A percentile compares a stretch with the other conserved stretches of the same genome.
phyloP scores from a whole-genome alignment of 495 filamentous ascomycete species.

The Pyrenula aspistea region DNA sequence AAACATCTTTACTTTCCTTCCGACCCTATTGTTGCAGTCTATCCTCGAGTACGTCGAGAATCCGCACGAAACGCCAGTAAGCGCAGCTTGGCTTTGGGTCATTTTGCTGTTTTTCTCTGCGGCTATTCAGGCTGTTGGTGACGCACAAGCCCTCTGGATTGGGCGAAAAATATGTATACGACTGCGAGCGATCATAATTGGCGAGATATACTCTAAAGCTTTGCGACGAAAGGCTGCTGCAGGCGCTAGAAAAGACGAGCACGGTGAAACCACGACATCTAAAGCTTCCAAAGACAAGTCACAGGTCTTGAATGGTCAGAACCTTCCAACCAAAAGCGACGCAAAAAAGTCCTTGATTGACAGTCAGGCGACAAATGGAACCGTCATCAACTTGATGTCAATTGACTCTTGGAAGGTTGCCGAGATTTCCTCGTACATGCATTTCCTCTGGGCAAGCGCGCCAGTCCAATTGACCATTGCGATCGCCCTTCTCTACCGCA shows the following conservation, averaged over 20 bases:
- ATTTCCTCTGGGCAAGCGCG: conserved; percentile 77
- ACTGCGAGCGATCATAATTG: conserved; percentile 87
- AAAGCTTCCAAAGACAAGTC: conserved; percentile 43
- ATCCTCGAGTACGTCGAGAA: conserved; percentile 90
- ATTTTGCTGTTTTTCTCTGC: conserved; percentile 77
- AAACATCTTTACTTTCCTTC: conserved; percentile 76
- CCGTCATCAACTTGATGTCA: conserved; percentile 98
- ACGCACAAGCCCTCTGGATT: conserved; percentile 84
- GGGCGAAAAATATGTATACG: conserved; percentile 90
- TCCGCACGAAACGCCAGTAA: conserved; percentile 63
- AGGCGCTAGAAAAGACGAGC: conserved; percentile 41
- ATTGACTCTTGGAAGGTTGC: conserved; percentile 99
- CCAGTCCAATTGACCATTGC: conserved; percentile 74
- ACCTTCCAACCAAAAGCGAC: conserved; percentile 20
- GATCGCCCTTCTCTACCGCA: conserved; percentile 65
- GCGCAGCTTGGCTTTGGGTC: conserved; percentile 94
- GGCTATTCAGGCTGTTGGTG: conserved; percentile 61
- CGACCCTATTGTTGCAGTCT: conserved; percentile 78
- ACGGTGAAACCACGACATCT: conserved; percentile 21
- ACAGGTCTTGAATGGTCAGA: conserved; percentile 14
- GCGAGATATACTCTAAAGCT: conserved; percentile 95
- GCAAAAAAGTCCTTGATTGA: conserved; percentile 30
- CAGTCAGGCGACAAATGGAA: conserved; percentile 79
- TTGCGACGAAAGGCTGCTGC: conserved; percentile 83
- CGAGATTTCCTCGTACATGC: conserved; percentile 82